These are phyloP conservation scores for Leucocoprinus leucothites DNA, from an alignment of 768 basidiomycete genomes.

Conservation along the genomic window DNA sequence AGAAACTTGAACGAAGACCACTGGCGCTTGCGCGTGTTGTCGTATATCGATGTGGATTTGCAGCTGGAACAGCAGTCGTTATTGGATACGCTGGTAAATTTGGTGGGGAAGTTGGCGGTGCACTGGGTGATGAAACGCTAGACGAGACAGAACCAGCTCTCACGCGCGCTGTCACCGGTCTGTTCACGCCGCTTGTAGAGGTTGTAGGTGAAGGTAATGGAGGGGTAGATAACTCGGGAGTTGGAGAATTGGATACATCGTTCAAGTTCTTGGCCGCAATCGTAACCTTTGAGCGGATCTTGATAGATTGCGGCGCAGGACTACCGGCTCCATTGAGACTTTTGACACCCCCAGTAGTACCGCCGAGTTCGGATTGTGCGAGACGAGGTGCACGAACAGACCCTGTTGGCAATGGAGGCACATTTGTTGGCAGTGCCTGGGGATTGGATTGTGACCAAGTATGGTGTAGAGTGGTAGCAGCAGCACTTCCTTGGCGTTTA, in stretches of 20 bases:
- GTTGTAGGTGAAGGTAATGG: slow-evolving; percentile 17
- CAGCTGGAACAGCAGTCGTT: slow-evolving; percentile 50
- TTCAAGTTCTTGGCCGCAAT: slow-evolving; percentile 35
- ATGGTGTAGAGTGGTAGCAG: slow-evolving; percentile 30
- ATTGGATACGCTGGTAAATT: slow-evolving; percentile 45
- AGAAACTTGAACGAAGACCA: slow-evolving; percentile 27
- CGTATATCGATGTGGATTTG: slow-evolving; percentile 55
- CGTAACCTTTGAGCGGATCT: slow-evolving; percentile 64
- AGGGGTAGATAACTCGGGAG: too few species aligned
- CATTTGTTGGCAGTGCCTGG: slow-evolving; percentile 11
- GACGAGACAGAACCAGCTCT: slow-evolving; percentile 43
- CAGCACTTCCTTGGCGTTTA: slow-evolving; percentile 26
- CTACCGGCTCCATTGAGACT: slow-evolving; percentile 14
- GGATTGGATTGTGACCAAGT: slow-evolving; percentile 34
- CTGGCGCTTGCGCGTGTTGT: slow-evolving; percentile 29
- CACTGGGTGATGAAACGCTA: slow-evolving; percentile 24
- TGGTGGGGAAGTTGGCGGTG: slow-evolving; percentile 23
- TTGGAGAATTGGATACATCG: too few species aligned
- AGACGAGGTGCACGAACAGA: background rate
- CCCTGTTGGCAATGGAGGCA: slow-evolving; percentile 16
- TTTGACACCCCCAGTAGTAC: background rate
- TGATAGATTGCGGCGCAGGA: slow-evolving; percentile 27
- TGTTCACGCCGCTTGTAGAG: background rate
- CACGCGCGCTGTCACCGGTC: slow-evolving; percentile 25
- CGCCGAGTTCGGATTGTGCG: slow-evolving; percentile 2